phyloP scores from a whole-genome alignment of 768 basidiomycete genomes.

The Tricholoma furcatifolium region DNA sequence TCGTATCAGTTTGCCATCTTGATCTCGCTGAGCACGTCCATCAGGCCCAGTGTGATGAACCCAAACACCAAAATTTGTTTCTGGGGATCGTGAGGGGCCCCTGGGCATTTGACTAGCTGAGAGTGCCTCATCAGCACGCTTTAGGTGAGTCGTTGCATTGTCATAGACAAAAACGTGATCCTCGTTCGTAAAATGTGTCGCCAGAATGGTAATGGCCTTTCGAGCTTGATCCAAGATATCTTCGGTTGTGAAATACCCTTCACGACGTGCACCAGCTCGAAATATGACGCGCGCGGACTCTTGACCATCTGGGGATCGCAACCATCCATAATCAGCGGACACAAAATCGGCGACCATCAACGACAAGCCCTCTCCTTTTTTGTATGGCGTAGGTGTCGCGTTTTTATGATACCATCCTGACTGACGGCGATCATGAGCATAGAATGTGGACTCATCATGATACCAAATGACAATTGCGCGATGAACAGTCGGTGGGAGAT shows the following conservation, averaged over 20 bases:
- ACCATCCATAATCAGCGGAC: constrained; percentile 30
- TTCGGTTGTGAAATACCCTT: constrained; percentile 24
- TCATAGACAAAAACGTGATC: constrained; percentile 23
- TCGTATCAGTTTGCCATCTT: constrained; percentile 23
- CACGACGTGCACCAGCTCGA: constrained; percentile 19
- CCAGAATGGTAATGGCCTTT: constrained; percentile 24
- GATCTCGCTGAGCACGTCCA: neutral
- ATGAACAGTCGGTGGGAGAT: neutral
- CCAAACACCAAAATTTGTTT: constrained; percentile 8
- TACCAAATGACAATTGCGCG: constrained; percentile 18
- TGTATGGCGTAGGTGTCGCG: constrained; percentile 18
- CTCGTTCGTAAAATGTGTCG: constrained; percentile 18
- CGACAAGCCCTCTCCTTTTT: constrained; percentile 33
- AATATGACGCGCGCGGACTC: constrained; percentile 20
- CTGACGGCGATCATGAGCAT: constrained; percentile 28
- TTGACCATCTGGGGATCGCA: constrained; percentile 21
- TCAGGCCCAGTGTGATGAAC: too few relatives aligned
- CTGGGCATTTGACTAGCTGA: constrained; percentile 30
- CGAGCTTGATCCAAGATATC: constrained; percentile 22
- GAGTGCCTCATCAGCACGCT: constrained; percentile 21
- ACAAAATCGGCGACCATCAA: constrained; percentile 36
- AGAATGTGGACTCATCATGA: constrained; percentile 34
- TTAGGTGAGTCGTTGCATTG: constrained; percentile 27
- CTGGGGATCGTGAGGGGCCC: constrained; percentile 2
- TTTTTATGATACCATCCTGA: constrained; percentile 23